Evolutionary conservation across 1,139 yeast genomes (phyloP), one percentile per base, ranked within the genome.

Genomic region (Hyphopichia fennica): DNA sequence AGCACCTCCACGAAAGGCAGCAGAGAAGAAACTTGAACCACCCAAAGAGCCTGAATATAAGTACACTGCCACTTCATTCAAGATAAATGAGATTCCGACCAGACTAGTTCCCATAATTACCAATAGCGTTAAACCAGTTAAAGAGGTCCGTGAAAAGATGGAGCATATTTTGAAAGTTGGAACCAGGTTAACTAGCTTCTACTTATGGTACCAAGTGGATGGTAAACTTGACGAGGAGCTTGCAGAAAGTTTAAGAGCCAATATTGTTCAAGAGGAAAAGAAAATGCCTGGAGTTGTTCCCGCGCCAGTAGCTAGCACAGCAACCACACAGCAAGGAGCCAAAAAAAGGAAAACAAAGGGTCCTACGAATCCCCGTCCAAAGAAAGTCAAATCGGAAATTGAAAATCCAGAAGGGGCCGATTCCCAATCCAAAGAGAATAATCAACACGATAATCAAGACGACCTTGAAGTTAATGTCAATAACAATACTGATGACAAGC

Each of bases 131-230:
- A 70, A 76, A 36, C 77, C 82, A 7, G 57, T 72, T 15, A 80
- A 77, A 2, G 69, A 75, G 15, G 90, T 85, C 0, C 79, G 73
- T 43, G 63, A 66, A 17, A 66, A 73, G 28, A 90, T 91, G 96
- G 69, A 75, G 37, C 65, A 74, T 13, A 76, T 85, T 1, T 60
- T 89, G 45, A 67, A 70, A 13, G 68, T 65, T 15, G 96, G 96
- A 1, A 72, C 70, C 1, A 72, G 93, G 42, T 65, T 82, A 6
- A 68, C 84, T 7, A 78, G 79, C 30, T 80, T 80, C 55, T 79
- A 85, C 56, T 69, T 88, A 30, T 90, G 96, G 96, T 87, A 84
- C 54, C 89, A 87, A 54, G 74, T 90, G 17, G 96, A 89, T 60
- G 93, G 90, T 4, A 77, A 79, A 40, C 82, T 85, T 46, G 93